Evolutionary conservation across 306 rosid genomes (phyloP).

Genomic region (Carpinus fangiana): DNA sequence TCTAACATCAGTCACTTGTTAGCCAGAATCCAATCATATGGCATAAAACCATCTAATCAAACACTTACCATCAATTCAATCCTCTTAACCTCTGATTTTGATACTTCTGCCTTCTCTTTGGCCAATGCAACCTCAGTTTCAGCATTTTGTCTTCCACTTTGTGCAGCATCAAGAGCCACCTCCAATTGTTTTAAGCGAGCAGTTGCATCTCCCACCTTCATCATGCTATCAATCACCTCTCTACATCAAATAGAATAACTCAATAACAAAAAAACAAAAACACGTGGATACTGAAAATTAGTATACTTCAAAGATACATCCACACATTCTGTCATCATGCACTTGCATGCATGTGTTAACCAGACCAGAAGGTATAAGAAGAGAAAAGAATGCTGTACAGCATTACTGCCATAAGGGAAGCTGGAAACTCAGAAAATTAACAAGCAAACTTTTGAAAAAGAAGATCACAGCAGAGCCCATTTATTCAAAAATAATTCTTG

Average conservation of each 20-base stretch:
- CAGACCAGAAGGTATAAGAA: not conserved
- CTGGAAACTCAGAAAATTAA: not conserved
- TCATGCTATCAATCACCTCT: slow-evolving; percentile 65
- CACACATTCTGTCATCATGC: not conserved
- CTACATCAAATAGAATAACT: slow-evolving; percentile 53
- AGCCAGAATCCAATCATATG: not conserved
- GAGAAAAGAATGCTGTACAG: not conserved
- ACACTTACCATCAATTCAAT: slow-evolving; percentile 67
- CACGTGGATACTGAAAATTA: slow-evolving; percentile 6
- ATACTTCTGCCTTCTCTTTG: slow-evolving; percentile 60
- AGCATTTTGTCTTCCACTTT: slow-evolving; percentile 59
- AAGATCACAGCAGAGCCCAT: not conserved
- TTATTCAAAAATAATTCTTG: not conserved
- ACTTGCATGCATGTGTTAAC: not conserved
- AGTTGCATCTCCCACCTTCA: slow-evolving; percentile 70
- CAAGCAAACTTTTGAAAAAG: not conserved
- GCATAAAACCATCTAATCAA: slow-evolving; percentile 27
- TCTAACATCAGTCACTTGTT: not conserved
- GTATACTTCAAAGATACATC: not conserved
- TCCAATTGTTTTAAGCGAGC: slow-evolving; percentile 75
- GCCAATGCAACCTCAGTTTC: slow-evolving; percentile 70
- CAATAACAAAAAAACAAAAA: slow-evolving; percentile 13
- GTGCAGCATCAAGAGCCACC: slow-evolving; percentile 80
- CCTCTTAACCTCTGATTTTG: slow-evolving; percentile 66
- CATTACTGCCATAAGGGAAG: not conserved